A percentile compares a stretch with the other conserved stretches of the same genome.
Conservation (phyloP, 495 filamentous ascomycete species). For the Aspergillus bertholletiae region DNA sequence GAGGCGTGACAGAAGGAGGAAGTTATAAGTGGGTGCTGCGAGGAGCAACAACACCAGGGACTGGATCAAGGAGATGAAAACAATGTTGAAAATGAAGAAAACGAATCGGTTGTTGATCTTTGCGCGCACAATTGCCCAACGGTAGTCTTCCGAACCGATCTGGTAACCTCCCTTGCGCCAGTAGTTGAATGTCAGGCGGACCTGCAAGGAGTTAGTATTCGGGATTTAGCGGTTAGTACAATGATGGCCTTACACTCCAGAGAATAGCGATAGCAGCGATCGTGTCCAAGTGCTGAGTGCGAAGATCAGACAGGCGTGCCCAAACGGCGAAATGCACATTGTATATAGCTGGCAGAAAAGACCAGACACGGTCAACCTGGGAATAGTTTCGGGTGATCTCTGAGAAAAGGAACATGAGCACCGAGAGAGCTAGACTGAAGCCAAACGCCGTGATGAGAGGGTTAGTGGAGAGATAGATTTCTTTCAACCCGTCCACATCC, state of each 20-base stretch:
- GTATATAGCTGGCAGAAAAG: constrained; percentile 80
- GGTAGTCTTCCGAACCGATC: constrained; percentile 88
- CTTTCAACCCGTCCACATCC: constrained; percentile 51
- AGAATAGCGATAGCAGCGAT: constrained; percentile 64
- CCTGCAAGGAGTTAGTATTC: constrained; percentile 30
- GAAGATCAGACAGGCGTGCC: constrained; percentile 69
- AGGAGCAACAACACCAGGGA: constrained; percentile 64
- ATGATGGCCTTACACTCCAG: constrained; percentile 68
- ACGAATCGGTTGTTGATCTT: constrained; percentile 48
- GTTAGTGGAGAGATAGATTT: constrained; percentile 83
- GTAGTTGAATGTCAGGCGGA: constrained; percentile 91
- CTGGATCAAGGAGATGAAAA: constrained; percentile 85
- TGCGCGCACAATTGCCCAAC: constrained; percentile 64
- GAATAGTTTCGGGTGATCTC: constrained; percentile 92
- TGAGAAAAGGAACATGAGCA: constrained; percentile 65
- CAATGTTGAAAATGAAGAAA: constrained; percentile 81
- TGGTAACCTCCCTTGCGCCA: constrained; percentile 93
- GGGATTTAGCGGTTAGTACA: not conserved
- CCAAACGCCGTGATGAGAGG: constrained; percentile 75
- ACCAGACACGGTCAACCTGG: constrained; percentile 91
- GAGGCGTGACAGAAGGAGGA: constrained; percentile 58
- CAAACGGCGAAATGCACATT: constrained; percentile 82
- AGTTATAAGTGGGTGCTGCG: constrained; percentile 76
- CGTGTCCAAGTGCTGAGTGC: constrained; percentile 70
- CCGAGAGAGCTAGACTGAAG: constrained; percentile 63